Evolutionary conservation across 2,329 filamentous ascomycete species (phyloP).

Genomic region (Epichloe bromicola): DNA sequence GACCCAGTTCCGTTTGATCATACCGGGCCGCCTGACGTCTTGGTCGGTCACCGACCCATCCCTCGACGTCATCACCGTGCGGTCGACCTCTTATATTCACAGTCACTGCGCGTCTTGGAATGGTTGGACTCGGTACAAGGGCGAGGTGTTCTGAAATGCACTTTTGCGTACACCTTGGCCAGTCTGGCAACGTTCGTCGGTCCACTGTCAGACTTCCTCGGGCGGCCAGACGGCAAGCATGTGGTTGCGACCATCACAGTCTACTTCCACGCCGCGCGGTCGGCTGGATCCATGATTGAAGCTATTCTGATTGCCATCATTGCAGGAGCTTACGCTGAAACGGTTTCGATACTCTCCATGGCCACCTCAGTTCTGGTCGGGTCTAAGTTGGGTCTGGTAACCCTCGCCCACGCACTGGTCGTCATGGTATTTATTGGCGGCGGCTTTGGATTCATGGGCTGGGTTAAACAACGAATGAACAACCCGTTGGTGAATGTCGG

Average conservation of each 20-base stretch:
- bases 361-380: conserved; percentile 64
- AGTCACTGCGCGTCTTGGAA: neutral
- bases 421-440: conserved; percentile 69
- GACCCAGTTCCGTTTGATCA: neutral
- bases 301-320: conserved; percentile 60
- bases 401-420: conserved; percentile 61
- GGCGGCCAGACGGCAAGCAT: conserved; percentile 75
- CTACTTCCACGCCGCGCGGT: conserved; percentile 78
- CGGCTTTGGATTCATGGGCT: conserved; percentile 70
- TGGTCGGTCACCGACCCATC: neutral
- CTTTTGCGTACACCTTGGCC: conserved; percentile 69
- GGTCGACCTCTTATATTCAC: neutral
- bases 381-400: conserved; percentile 47
- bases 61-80: neutral
- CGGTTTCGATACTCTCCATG: conserved; percentile 71
- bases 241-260: conserved; percentile 82
- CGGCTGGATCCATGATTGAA: conserved; percentile 74
- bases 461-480: conserved; percentile 63
- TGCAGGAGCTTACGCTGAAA: conserved; percentile 53
- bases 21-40: neutral
- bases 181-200: conserved; percentile 71
- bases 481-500: conserved; percentile 68
- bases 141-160: conserved; percentile 71
- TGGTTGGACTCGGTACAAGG: conserved; percentile 59
- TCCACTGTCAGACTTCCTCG: conserved; percentile 56